A percentile compares a stretch with the other conserved stretches of the same genome.
These are phyloP conservation scores for Salix caprea DNA, from an alignment of 345 rosid genomes.

Conservation along the genomic window DNA sequence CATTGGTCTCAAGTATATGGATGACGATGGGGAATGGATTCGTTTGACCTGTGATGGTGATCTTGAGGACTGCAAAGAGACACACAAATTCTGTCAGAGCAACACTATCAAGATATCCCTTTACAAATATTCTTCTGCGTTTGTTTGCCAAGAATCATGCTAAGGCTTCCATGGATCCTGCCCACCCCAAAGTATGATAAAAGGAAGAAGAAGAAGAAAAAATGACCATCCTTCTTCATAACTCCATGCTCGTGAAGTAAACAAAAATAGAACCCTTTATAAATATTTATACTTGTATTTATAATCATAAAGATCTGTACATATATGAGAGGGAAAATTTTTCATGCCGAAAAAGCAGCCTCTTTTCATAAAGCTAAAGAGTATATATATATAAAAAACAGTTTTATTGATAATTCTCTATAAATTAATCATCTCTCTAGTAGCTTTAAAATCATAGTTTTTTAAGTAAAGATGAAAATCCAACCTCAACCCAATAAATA, in stretches of 20 bases:
- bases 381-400: too few relatives aligned
- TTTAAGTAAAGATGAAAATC: too few relatives aligned
- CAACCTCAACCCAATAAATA: too few relatives aligned
- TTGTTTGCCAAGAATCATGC: not conserved
- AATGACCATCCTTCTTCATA: not conserved
- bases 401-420: too few relatives aligned
- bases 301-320: too few relatives aligned
- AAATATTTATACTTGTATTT: too few relatives aligned
- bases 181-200: not conserved
- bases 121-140: slow-evolving; percentile 26
- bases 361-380: not conserved
- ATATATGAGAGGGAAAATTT: not conserved
- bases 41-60: slow-evolving; percentile 30
- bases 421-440: too few relatives aligned
- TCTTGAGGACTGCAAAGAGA: slow-evolving; percentile 78
- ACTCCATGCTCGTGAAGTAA: not conserved
- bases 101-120: slow-evolving; percentile 57
- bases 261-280: not conserved
- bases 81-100: slow-evolving; percentile 42
- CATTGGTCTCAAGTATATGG: slow-evolving; percentile 27
- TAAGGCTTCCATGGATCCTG: not conserved
- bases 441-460: too few relatives aligned
- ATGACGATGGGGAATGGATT: slow-evolving; percentile 34
- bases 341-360: not conserved
- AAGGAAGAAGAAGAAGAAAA: not conserved